These are phyloP conservation scores for Gossypium raimondii DNA, from an alignment of 345 rosid species.

Conservation along the genomic window DNA sequence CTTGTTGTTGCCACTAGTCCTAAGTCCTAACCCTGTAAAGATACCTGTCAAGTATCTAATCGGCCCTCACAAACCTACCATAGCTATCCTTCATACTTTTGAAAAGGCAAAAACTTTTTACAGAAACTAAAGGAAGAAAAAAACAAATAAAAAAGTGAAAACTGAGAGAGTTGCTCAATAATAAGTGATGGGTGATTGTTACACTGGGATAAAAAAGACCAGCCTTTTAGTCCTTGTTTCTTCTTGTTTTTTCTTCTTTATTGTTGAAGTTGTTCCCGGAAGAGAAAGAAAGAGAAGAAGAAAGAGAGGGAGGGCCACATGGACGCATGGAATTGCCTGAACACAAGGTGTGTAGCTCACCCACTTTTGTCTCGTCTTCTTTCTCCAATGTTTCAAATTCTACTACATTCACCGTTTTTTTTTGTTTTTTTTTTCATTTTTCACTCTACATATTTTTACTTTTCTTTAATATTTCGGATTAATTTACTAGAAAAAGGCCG, in stretches of 20 bases:
- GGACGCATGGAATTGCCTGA: slow-evolving; percentile 53
- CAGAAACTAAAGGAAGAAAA: background rate
- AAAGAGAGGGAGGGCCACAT: slow-evolving; percentile 24
- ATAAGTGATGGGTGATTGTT: background rate
- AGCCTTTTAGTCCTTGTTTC: background rate
- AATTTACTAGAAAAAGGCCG: too few relatives aligned
- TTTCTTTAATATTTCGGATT: too few relatives aligned
- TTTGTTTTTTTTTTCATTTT: too few relatives aligned
- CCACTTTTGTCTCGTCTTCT: slow-evolving; percentile 14
- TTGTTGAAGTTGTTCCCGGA: background rate
- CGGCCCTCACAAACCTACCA: slow-evolving; percentile 87
- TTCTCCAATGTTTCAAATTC: background rate
- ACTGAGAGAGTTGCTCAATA: too few relatives aligned
- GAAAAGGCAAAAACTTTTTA: background rate
- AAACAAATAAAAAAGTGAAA: too few relatives aligned
- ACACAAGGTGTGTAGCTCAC: slow-evolving; percentile 17
- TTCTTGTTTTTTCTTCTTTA: background rate
- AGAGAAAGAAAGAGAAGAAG: background rate
- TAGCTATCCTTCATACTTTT: slow-evolving; percentile 55
- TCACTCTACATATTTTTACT: too few relatives aligned
- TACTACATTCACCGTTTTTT: too few relatives aligned
- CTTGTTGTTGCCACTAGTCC: slow-evolving; percentile 58
- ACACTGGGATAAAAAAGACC: background rate
- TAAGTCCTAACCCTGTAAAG: slow-evolving; percentile 43
- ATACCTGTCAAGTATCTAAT: slow-evolving; percentile 84